Base-by-base conservation (phyloP, 768 basidiomycete genomes). In the Russula virescens region DNA sequence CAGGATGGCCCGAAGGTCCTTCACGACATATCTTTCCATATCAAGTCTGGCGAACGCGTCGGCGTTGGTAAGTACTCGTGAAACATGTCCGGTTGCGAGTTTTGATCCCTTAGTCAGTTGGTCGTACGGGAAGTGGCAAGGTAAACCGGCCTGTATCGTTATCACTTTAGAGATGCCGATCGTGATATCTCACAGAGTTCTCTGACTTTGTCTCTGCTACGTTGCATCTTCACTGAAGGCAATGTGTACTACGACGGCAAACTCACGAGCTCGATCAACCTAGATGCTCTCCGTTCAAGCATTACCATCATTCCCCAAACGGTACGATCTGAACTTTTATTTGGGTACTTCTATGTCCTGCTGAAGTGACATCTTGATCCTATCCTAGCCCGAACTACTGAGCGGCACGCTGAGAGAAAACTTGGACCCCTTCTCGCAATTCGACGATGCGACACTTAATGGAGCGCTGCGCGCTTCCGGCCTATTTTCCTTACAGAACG, bases 281-380 rank as follows among this genome's bases (percentile, higher is more conserved):
- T 85, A 1, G 76, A 84, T 49, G 78, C 77, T 8, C 73, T 86
- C 10, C 73, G 85, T 9, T 75, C 78, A 0, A 77, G 77, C 58
- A 78, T 85, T 56, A 85, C 83, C 45, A 82, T 84, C 71, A 84
- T 85, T 45, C 84, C 84, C 3, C 83, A 85, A 68, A 70, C 75
- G 46, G 82, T 82, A 62, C 70, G 80, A 31, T 31, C 31, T n/a
- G n/a, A n/a, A n/a, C n/a, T n/a, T n/a, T n/a, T n/a, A n/a, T n/a
- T n/a, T n/a, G n/a, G n/a, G n/a, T n/a, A n/a, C n/a, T n/a, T n/a
- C n/a, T n/a, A n/a, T n/a, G n/a, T n/a, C n/a, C n/a, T n/a, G n/a
- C n/a, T n/a, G n/a, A n/a, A n/a, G 31, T 31, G 31, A 31, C 31
- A 31, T 4, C 31, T 31, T 31, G 31, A 31, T 8, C 31, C 31